phyloP scores from a whole-genome alignment of 2,329 filamentous ascomycete genomes.

The Fusarium continuum region DNA sequence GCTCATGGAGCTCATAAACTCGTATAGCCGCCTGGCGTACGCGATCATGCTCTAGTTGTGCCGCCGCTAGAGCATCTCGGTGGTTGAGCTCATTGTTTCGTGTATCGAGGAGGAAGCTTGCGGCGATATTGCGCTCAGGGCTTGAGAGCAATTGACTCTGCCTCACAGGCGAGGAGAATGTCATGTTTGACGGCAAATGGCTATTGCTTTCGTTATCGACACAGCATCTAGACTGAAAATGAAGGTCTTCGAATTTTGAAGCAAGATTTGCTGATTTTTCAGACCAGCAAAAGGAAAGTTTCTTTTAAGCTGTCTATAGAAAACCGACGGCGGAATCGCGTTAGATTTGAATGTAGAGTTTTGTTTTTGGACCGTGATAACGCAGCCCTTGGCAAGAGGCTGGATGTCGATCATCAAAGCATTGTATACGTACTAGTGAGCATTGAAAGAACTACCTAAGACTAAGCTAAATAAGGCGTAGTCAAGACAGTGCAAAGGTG shows the following conservation, averaged over 20 bases:
- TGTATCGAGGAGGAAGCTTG: conserved; percentile 69
- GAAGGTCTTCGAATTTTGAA: not conserved
- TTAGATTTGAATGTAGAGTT: conserved; percentile 11
- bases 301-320: not conserved
- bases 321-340: not conserved
- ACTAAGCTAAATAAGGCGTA: not conserved
- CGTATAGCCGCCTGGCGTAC: conserved; percentile 63
- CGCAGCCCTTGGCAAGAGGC: conserved; percentile 35
- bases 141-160: conserved; percentile 53
- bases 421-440: conserved; percentile 31
- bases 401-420: conserved; percentile 34
- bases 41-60: conserved; percentile 72
- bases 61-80: conserved; percentile 71
- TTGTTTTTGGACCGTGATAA: conserved; percentile 34
- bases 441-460: conserved; percentile 3
- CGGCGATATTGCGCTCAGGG: conserved; percentile 59
- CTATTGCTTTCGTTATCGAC: conserved; percentile 30
- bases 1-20: conserved; percentile 58
- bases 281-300: not conserved
- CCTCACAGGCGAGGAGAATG: conserved; percentile 55
- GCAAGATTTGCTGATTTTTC: not conserved
- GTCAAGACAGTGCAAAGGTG: not conserved
- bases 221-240: conserved; percentile 28
- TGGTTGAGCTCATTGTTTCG: conserved; percentile 71
- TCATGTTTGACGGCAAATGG: conserved; percentile 47